phyloP scores from a whole-genome alignment of 768 basidiomycete genomes.

The Lactarius sanguifluus region DNA sequence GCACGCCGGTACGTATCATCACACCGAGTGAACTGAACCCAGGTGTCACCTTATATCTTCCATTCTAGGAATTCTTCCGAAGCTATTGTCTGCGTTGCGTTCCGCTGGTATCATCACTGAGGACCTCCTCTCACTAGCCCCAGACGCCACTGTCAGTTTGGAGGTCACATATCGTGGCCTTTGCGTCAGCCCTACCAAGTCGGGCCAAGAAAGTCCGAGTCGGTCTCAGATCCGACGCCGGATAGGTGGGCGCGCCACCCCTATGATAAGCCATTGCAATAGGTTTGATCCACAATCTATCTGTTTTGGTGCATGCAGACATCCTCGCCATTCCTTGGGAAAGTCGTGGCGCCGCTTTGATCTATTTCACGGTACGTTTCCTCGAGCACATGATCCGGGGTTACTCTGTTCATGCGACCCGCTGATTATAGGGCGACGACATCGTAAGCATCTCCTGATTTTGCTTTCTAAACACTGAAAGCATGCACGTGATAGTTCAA shows the following conservation, averaged over 20 bases:
- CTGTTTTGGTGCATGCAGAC: slow-evolving; percentile 44
- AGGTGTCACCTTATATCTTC: not conserved
- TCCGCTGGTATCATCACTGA: slow-evolving; percentile 67
- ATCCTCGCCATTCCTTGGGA: slow-evolving; percentile 80
- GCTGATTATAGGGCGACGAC: slow-evolving; percentile 69
- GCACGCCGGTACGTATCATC: slow-evolving; percentile 55
- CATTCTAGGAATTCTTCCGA: slow-evolving; percentile 58
- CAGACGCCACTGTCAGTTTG: slow-evolving; percentile 57
- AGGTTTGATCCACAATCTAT: slow-evolving; percentile 10
- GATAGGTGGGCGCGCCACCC: slow-evolving; percentile 47
- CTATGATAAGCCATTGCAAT: not conserved
- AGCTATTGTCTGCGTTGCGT: slow-evolving; percentile 58
- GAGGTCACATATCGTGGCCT: slow-evolving; percentile 85
- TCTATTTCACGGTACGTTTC: slow-evolving; percentile 83
- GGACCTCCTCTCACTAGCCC: slow-evolving; percentile 71
- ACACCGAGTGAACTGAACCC: not conserved
- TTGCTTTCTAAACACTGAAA: not conserved
- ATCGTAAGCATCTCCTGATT: slow-evolving; percentile 53
- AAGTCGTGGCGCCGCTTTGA: slow-evolving; percentile 75
- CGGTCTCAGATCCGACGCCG: slow-evolving; percentile 55
- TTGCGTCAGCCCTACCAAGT: slow-evolving; percentile 40
- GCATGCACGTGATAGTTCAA: slow-evolving; percentile 63
- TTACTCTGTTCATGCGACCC: not conserved
- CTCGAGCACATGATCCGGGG: not conserved
- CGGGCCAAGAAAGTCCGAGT: slow-evolving; percentile 29